Percentiles rank a stretch among this genome's conserved stretches.
Conservation (phyloP, 768 basidiomycete genomes). For the Amanita brunnescens region DNA sequence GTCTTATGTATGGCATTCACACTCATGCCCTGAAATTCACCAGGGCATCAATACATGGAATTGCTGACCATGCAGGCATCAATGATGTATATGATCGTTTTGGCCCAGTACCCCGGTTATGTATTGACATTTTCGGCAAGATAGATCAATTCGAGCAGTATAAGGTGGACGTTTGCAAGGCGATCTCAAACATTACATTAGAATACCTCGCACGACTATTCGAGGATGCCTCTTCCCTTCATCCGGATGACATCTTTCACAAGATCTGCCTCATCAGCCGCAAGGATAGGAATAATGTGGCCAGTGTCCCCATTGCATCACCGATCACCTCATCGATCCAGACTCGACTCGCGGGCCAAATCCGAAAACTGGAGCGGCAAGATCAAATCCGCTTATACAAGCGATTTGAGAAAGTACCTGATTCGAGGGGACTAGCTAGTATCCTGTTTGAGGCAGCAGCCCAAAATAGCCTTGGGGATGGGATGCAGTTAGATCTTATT, state of each 20-base stretch:
- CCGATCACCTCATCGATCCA: slow-evolving; percentile 11
- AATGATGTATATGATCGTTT: slow-evolving; percentile 9
- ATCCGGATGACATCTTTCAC: slow-evolving; percentile 3
- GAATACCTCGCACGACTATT: slow-evolving; percentile 7
- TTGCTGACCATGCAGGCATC: slow-evolving; percentile 1
- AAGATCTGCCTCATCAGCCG: slow-evolving; percentile 11
- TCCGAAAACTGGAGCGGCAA: slow-evolving; percentile 5
- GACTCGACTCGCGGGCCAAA: slow-evolving; percentile 11
- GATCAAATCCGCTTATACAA: slow-evolving; percentile 7
- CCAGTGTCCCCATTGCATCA: slow-evolving; percentile 5
- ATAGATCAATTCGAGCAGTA: not conserved
- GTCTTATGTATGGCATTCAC: not conserved
- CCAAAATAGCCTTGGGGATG: slow-evolving; percentile 9
- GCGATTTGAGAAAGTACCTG: not conserved
- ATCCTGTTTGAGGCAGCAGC: slow-evolving; percentile 5
- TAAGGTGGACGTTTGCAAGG: not conserved
- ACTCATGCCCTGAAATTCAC: not conserved
- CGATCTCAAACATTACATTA: slow-evolving; percentile 7
- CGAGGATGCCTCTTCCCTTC: not conserved
- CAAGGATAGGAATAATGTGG: slow-evolving; percentile 4
- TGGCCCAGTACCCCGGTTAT: slow-evolving; percentile 10
- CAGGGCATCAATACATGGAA: slow-evolving; percentile 2
- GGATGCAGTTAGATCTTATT: not conserved
- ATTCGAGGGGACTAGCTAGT: not conserved
- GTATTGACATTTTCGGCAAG: slow-evolving; percentile 3